These are phyloP conservation scores for Geranomyces variabilis DNA, from an alignment of 192 early-diverging fungal genomes.

Conservation along the genomic window DNA sequence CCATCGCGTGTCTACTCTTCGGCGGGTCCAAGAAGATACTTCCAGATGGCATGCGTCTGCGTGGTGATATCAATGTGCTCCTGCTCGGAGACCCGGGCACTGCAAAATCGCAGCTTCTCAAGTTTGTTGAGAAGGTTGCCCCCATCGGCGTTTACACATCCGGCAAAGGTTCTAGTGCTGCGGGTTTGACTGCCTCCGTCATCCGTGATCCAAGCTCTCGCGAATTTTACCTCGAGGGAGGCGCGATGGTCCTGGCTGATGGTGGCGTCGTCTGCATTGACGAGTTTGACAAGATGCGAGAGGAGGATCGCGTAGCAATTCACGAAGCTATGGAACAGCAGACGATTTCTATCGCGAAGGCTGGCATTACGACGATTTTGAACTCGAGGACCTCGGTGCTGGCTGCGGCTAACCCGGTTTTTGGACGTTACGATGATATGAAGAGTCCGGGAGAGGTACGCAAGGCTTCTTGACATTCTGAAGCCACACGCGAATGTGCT, in stretches of 20 bases:
- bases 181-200: slow-evolving; percentile 98
- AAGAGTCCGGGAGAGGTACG: slow-evolving; percentile 91
- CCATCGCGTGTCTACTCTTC: slow-evolving; percentile 92
- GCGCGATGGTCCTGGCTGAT: slow-evolving; percentile 98
- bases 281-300: slow-evolving; percentile 99
- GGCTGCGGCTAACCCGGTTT: slow-evolving; percentile 97
- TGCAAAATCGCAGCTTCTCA: slow-evolving; percentile 96
- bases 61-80: slow-evolving; percentile 98
- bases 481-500: neutral
- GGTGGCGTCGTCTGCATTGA: slow-evolving; percentile 99
- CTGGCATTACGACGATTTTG: slow-evolving; percentile 98
- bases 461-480: too few relatives aligned
- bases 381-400: slow-evolving; percentile 97
- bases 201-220: slow-evolving; percentile 89
- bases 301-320: slow-evolving; percentile 99
- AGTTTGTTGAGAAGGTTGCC: slow-evolving; percentile 97
- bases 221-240: slow-evolving; percentile 97
- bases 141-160: slow-evolving; percentile 99
- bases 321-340: slow-evolving; percentile 99
- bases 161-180: slow-evolving; percentile 97
- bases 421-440: slow-evolving; percentile 98
- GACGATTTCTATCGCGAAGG: slow-evolving; percentile 99
- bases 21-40: slow-evolving; percentile 95
- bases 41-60: slow-evolving; percentile 94
- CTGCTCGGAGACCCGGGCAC: slow-evolving; percentile 98